Evolutionary conservation across 2,329 filamentous ascomycete genomes (phyloP).

Genomic region (Verticillium zaregamsianum): DNA sequence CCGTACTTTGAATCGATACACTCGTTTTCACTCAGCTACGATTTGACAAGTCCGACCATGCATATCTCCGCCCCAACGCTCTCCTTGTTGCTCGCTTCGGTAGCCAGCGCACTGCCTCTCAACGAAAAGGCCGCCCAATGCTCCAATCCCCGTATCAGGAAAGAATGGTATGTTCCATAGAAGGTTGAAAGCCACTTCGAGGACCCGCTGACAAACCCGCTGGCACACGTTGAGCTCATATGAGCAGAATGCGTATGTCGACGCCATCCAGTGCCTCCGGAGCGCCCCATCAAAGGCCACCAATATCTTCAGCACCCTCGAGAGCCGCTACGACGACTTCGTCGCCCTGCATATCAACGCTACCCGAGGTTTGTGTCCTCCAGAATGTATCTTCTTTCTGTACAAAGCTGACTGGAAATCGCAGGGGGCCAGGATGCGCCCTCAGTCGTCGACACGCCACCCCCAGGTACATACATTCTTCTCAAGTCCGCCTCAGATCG

Average conservation of each 20-base stretch:
- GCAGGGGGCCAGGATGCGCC: background rate
- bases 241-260: conserved; percentile 2
- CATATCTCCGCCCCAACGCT: no score
- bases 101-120: no score
- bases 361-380: background rate
- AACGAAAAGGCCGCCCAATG: no score
- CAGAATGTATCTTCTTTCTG: background rate
- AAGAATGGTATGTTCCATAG: background rate
- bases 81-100: no score
- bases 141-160: background rate
- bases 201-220: background rate
- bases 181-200: no score
- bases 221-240: background rate
- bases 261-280: conserved; percentile 6
- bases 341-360: background rate
- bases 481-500: no score
- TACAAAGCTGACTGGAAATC: background rate
- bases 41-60: no score
- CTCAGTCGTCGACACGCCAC: background rate
- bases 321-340: conserved; percentile 5
- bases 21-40: no score
- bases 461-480: background rate
- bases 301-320: background rate
- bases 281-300: background rate
- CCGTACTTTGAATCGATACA: no score